Percentiles rank a stretch among this genome's conserved stretches.
phyloP scores from a whole-genome alignment of 495 filamentous ascomycete species.

The Usnea hakonensis region DNA sequence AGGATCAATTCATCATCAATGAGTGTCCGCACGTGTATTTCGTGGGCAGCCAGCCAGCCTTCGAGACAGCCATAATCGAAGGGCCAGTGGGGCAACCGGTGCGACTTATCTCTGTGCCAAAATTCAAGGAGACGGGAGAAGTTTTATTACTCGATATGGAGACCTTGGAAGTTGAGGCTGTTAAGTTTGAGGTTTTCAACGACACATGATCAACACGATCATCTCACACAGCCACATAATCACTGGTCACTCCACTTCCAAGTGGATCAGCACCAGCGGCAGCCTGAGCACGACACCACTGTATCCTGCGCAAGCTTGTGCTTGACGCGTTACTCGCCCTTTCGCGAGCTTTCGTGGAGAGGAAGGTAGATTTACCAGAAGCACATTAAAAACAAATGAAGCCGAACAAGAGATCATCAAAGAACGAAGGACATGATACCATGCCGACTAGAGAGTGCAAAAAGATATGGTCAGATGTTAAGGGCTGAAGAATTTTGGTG shows the following conservation, averaged over 20 bases:
- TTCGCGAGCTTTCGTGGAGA: neutral
- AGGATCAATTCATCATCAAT: conserved; percentile 78
- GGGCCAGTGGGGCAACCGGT: conserved; percentile 58
- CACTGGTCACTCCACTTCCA: no score
- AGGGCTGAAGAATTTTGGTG: neutral
- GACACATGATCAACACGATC: conserved; percentile 34
- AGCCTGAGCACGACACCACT: neutral
- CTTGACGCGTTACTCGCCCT: neutral
- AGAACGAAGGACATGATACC: neutral
- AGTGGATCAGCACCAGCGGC: neutral
- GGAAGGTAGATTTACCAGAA: neutral
- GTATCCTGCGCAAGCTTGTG: neutral
- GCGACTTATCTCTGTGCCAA: conserved; percentile 70
- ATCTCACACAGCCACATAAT: no score
- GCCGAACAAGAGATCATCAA: neutral
- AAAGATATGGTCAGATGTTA: neutral
- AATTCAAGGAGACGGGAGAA: conserved; percentile 70
- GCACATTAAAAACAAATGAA: neutral
- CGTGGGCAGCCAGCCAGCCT: conserved; percentile 77
- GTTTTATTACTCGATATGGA: conserved; percentile 82
- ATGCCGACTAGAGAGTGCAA: neutral
- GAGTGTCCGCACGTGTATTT: conserved; percentile 88
- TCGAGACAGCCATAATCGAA: conserved; percentile 66
- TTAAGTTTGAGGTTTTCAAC: conserved; percentile 55
- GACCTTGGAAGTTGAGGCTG: conserved; percentile 65